phyloP scores from a whole-genome alignment of 768 basidiomycete species.

The Suillus subluteus region DNA sequence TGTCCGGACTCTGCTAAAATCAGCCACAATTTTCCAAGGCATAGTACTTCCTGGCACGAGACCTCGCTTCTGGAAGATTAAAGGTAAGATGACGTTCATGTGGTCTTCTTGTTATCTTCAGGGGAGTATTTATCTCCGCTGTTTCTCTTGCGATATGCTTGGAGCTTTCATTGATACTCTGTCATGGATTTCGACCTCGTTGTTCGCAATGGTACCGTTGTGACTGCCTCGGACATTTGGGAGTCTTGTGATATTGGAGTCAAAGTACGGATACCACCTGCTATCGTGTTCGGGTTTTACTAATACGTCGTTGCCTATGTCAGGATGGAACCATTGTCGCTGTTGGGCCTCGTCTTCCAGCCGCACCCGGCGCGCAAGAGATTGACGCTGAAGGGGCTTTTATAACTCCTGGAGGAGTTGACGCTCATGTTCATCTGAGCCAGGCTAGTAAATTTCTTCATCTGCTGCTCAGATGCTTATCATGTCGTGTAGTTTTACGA shows the following conservation, averaged over 20 bases:
- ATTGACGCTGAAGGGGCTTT: constrained; percentile 41
- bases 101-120: constrained; percentile 9
- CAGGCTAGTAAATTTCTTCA: constrained; percentile 20
- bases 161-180: neutral
- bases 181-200: constrained; percentile 20
- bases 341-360: constrained; percentile 22
- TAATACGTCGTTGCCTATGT: neutral
- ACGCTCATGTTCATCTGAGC: constrained; percentile 40
- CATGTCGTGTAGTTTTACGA: constrained; percentile 7
- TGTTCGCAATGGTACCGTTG: constrained; percentile 20
- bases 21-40: neutral
- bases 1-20: neutral
- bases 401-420: constrained; percentile 40
- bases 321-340: constrained; percentile 34
- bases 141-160: neutral
- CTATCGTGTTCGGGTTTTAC: neutral
- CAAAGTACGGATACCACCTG: constrained; percentile 15
- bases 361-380: constrained; percentile 24
- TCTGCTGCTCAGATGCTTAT: neutral
- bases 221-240: constrained; percentile 21
- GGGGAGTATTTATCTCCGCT: neutral
- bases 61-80: constrained; percentile 1
- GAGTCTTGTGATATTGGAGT: constrained; percentile 34
- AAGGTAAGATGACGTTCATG: constrained; percentile 2
- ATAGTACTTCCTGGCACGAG: constrained; percentile 5